Evolutionary conservation across 192 early-diverging fungal species (phyloP).

Genomic region (Mortierella hygrophila): DNA sequence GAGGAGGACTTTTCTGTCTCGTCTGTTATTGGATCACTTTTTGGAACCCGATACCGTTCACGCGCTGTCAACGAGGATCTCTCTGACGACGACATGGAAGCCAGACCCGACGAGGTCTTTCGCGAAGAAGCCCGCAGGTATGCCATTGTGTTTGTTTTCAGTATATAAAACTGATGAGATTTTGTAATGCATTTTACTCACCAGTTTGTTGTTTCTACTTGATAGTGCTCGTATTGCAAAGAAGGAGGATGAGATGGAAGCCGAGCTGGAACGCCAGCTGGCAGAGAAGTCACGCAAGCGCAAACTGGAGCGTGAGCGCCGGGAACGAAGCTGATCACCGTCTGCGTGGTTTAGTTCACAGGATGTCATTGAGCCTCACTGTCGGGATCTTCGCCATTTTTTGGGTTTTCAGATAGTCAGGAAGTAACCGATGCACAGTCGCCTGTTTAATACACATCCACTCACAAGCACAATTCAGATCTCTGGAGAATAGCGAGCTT

Average conservation of each 20-base stretch:
- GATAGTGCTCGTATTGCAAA: slow-evolving; percentile 45
- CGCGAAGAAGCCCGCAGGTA: slow-evolving; percentile 54
- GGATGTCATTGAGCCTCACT: not conserved
- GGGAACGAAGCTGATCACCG: not conserved
- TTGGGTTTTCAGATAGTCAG: too few species aligned
- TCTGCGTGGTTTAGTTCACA: not conserved
- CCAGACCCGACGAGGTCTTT: slow-evolving; percentile 44
- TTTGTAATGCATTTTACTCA: not conserved
- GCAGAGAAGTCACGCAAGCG: slow-evolving; percentile 28
- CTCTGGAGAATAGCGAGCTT: too few species aligned
- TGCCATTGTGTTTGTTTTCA: not conserved
- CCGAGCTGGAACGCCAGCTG: slow-evolving; percentile 38
- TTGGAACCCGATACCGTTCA: slow-evolving; percentile 32
- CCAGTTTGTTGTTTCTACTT: not conserved
- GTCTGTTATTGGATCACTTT: slow-evolving; percentile 31
- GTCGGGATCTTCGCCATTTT: too few species aligned
- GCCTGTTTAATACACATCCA: too few species aligned
- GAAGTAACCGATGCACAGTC: too few species aligned
- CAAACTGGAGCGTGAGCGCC: slow-evolving; percentile 21
- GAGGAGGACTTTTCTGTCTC: slow-evolving; percentile 38
- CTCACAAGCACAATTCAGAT: too few species aligned
- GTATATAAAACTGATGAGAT: not conserved
- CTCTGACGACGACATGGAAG: slow-evolving; percentile 54
- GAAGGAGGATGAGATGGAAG: slow-evolving; percentile 44
- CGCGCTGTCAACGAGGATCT: slow-evolving; percentile 35